Evolutionary conservation across 2,329 filamentous ascomycete genomes (phyloP).

Genomic region (Colletotrichum sidae): DNA sequence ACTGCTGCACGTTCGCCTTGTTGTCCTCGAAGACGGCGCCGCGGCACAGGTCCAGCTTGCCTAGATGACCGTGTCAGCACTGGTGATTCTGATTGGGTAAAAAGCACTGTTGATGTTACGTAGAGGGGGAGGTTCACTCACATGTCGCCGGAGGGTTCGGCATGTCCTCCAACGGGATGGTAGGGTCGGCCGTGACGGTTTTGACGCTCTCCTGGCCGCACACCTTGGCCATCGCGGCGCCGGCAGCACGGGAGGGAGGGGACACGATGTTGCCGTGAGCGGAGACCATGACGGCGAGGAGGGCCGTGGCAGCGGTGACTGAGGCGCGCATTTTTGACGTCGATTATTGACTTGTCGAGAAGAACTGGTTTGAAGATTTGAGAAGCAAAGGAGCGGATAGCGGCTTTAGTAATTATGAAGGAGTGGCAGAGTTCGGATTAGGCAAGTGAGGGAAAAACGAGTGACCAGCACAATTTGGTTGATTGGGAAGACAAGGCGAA

Average conservation of each 20-base stretch:
- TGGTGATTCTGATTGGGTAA: not conserved
- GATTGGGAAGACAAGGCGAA: slow-evolving; percentile 11
- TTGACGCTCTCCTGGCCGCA: slow-evolving; percentile 56
- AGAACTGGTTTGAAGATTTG: not conserved
- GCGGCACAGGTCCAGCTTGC: slow-evolving; percentile 56
- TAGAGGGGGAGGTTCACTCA: slow-evolving; percentile 37
- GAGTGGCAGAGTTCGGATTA: not conserved
- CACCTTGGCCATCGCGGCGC: slow-evolving; percentile 54
- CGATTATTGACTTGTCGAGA: not conserved
- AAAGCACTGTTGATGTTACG: not conserved
- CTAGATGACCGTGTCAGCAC: slow-evolving; percentile 12
- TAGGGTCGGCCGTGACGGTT: slow-evolving; percentile 48
- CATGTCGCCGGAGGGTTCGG: slow-evolving; percentile 41
- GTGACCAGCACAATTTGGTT: slow-evolving; percentile 32
- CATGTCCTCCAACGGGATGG: slow-evolving; percentile 49
- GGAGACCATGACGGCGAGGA: slow-evolving; percentile 43
- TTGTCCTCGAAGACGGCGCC: slow-evolving; percentile 61
- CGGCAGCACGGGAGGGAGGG: slow-evolving; percentile 55
- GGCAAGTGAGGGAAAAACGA: slow-evolving; percentile 24
- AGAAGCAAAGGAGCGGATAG: not conserved
- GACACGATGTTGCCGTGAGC: slow-evolving; percentile 58
- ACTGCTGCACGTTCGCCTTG: slow-evolving; percentile 54
- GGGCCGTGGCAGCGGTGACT: slow-evolving; percentile 32
- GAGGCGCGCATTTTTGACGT: slow-evolving; percentile 34
- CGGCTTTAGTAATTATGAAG: slow-evolving; percentile 3